Percentiles rank a stretch among this genome's conserved stretches.
These are phyloP conservation scores for Solanum aculeatissimum DNA, from an alignment of 305 asterid genomes.

Conservation along the genomic window DNA sequence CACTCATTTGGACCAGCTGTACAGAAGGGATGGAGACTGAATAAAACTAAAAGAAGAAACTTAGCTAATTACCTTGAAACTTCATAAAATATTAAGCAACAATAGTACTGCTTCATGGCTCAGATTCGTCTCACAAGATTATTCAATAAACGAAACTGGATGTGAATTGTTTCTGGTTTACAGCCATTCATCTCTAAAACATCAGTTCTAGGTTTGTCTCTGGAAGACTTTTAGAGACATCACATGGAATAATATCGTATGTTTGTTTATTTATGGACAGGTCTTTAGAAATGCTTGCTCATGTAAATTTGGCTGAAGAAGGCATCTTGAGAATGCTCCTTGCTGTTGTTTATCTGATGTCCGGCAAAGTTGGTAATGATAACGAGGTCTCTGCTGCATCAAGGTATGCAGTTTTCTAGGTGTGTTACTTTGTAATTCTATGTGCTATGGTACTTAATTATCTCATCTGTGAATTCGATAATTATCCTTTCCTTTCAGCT, in stretches of 20 bases:
- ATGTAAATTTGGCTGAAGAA: constrained; percentile 74
- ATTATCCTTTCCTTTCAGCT: neutral
- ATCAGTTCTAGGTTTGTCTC: neutral
- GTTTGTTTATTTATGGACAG: constrained; percentile 47
- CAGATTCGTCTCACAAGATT: neutral
- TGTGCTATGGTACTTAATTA: neutral
- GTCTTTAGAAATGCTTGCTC: constrained; percentile 78
- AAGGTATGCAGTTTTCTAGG: constrained; percentile 45
- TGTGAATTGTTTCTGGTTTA: neutral
- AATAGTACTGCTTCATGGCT: neutral
- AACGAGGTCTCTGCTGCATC: constrained; percentile 78
- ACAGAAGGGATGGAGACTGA: constrained; percentile 3
- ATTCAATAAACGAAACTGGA: neutral
- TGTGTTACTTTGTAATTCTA: neutral
- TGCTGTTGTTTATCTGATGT: constrained; percentile 77
- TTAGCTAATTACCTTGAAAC: neutral
- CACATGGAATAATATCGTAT: neutral
- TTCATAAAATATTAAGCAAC: neutral
- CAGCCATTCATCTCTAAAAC: neutral
- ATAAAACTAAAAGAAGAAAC: neutral
- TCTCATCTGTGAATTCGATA: neutral
- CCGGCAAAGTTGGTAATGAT: constrained; percentile 51
- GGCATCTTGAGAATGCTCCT: constrained; percentile 83
- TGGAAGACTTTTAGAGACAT: neutral
- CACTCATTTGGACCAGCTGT: neutral